Evolutionary conservation across 352 stramenopile genomes (phyloP), one percentile per base, ranked within the genome.

Genomic region (Phytophthora ohioensis): DNA sequence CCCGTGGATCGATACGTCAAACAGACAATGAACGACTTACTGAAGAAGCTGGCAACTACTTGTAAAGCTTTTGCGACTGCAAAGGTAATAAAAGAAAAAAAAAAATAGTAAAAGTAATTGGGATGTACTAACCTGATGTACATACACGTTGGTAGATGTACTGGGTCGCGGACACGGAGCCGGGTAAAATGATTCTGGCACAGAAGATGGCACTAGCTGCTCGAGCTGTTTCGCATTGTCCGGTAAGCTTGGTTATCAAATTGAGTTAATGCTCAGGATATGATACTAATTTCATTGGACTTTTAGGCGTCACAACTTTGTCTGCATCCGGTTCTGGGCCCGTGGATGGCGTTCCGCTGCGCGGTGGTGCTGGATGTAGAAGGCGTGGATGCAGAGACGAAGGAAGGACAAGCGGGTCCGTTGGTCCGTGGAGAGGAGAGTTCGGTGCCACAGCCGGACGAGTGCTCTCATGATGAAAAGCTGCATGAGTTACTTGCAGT

Each of bases 131-230:
- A 43, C 49, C 10, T 46, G 13, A 46, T 46, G 39, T 46, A 12
- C 13, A 5, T 53, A 4, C 17, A 32, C 39, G 53, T 66, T 51
- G 12, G 8, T 66, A 89, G 83, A 70, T 83, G 3, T 93, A 90
- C 51, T 93, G 84, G 84, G 80, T 89, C 5, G 75, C 82, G 1
- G 85, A 93, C 59, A 91, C 71, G 1, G 73, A 85, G 38, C 77
- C 81, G 1, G 80, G 79, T 30, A 93, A 91, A 63, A 91, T 92
- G 86, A 90, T 93, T 48, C 74, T 91, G 45, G 84, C 83, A 31
- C 81, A 91, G 46, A 85, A 85, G 57, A 89, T 93, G 81, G 84
- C 84, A 9, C 71, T 91, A 12, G 77, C 81, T 10, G 75, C 83
- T 11, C 52, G 68, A 12, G 76, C 75, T 4, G 81, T 85, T 4